These are phyloP conservation scores for Avena atlantica DNA, from an alignment of 176 grass and related monocot genomes.

Conservation along the genomic window DNA sequence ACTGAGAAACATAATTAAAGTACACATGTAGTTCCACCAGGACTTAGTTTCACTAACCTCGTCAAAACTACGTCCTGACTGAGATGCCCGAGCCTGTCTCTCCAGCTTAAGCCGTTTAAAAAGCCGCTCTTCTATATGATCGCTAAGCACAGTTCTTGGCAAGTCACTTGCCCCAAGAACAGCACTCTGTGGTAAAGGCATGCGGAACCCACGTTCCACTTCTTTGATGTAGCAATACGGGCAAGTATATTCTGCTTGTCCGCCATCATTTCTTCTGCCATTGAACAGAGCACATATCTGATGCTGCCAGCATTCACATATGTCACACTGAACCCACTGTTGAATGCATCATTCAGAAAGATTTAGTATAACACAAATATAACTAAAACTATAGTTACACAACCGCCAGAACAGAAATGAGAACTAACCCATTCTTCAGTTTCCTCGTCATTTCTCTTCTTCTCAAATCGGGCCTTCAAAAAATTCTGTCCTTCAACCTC, in stretches of 20 bases:
- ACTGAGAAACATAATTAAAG: constrained; percentile 29
- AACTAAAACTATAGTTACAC: constrained; percentile 30
- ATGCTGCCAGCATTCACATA: constrained; percentile 99
- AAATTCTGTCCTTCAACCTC: constrained; percentile 76
- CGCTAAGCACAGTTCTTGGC: constrained; percentile 90
- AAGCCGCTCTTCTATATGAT: constrained; percentile 94
- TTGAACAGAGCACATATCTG: constrained; percentile 99
- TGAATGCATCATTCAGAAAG: constrained; percentile 50
- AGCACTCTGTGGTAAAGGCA: constrained; percentile 92
- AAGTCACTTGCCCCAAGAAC: constrained; percentile 99
- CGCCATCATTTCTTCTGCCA: constrained; percentile 95
- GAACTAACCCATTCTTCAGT: constrained; percentile 96
- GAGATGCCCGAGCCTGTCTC: constrained; percentile 78
- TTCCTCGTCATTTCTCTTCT: constrained; percentile 98
- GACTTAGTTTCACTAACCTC: constrained; percentile 64
- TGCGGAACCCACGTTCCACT: constrained; percentile 80
- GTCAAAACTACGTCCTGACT: constrained; percentile 67
- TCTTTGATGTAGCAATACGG: constrained; percentile 90
- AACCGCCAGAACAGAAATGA: constrained; percentile 37
- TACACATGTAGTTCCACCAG: constrained; percentile 12
- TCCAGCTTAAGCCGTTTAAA: constrained; percentile 80
- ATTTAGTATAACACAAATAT: constrained; percentile 38
- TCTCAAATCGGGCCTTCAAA: constrained; percentile 80
- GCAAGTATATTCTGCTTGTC: constrained; percentile 97
- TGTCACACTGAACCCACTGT: constrained; percentile 99